Conservation (phyloP, 768 basidiomycete genomes). For the Myochromella boudieri region DNA sequence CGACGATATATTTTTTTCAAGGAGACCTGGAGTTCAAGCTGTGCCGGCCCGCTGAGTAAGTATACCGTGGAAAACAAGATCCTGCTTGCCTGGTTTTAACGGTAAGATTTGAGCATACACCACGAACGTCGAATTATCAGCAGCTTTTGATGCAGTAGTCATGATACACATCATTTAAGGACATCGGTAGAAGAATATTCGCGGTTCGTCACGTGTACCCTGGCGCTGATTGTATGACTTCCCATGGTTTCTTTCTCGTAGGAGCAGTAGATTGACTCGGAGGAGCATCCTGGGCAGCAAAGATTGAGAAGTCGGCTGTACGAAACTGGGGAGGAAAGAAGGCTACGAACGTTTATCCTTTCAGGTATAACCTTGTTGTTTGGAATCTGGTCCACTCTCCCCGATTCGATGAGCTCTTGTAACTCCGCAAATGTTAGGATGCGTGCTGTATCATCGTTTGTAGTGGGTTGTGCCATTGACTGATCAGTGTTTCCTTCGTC, state of each 20-base stretch:
- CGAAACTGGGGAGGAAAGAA: slow-evolving; percentile 4
- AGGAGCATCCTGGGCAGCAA: slow-evolving; percentile 41
- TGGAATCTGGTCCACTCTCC: slow-evolving; percentile 71
- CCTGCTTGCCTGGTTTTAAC: too few species aligned
- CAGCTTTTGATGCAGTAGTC: too few species aligned
- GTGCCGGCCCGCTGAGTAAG: too few species aligned
- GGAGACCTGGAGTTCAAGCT: too few species aligned
- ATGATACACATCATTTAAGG: too few species aligned
- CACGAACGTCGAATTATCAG: too few species aligned
- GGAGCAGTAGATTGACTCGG: slow-evolving; percentile 57
- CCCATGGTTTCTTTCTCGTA: slow-evolving; percentile 70
- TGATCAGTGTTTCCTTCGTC: background rate
- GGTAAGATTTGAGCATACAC: too few species aligned
- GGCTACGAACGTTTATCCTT: slow-evolving; percentile 55
- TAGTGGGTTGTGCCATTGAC: background rate
- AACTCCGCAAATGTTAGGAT: slow-evolving; percentile 66
- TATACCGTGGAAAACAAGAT: too few species aligned
- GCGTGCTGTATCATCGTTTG: slow-evolving; percentile 31
- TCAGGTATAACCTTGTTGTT: slow-evolving; percentile 75
- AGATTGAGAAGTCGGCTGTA: background rate
- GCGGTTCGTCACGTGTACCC: too few species aligned
- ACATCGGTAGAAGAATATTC: too few species aligned
- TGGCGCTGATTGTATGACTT: too few species aligned
- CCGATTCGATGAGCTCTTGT: slow-evolving; percentile 68
- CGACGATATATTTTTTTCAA: too few species aligned